Evolutionary conservation across 352 stramenopile species (phyloP).

Genomic region (Pythium myriotylum): DNA sequence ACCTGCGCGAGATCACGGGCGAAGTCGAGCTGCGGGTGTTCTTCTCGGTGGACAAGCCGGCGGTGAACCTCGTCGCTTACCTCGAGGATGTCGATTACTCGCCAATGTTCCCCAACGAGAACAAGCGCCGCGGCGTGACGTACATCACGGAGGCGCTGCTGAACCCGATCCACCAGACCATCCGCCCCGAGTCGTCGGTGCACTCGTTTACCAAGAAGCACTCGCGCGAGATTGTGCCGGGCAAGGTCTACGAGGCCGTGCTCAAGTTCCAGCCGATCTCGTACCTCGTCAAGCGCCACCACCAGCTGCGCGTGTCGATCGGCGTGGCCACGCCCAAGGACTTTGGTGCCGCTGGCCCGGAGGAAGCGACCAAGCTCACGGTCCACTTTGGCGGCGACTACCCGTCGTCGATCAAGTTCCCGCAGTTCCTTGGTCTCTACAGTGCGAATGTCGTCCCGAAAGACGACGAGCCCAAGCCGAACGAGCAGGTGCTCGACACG

Average conservation of each 20-base stretch:
- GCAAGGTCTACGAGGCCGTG: slow-evolving; percentile 76
- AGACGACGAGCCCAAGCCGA: slow-evolving; percentile 26
- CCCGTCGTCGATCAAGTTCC: slow-evolving; percentile 74
- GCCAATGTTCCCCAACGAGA: slow-evolving; percentile 74
- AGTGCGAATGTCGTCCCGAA: slow-evolving; percentile 61
- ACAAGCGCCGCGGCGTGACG: slow-evolving; percentile 75
- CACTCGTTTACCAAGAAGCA: slow-evolving; percentile 71
- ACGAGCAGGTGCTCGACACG: slow-evolving; percentile 22
- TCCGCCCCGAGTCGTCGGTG: slow-evolving; percentile 60
- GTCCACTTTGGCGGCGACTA: slow-evolving; percentile 74
- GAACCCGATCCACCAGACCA: slow-evolving; percentile 69
- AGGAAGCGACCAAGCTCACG: slow-evolving; percentile 67
- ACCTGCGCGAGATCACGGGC: slow-evolving; percentile 67
- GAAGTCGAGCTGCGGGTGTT: slow-evolving; percentile 75
- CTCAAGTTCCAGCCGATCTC: slow-evolving; percentile 76
- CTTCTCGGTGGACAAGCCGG: slow-evolving; percentile 73
- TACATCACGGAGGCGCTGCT: slow-evolving; percentile 82
- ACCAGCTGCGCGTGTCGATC: slow-evolving; percentile 77
- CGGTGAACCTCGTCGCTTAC: slow-evolving; percentile 72
- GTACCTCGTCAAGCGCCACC: slow-evolving; percentile 77
- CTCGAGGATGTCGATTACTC: slow-evolving; percentile 81
- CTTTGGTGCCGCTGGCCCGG: slow-evolving; percentile 50
- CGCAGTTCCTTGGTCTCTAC: slow-evolving; percentile 60
- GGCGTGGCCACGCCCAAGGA: slow-evolving; percentile 55
- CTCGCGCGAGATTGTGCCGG: slow-evolving; percentile 56